Evolutionary conservation across 2,329 filamentous ascomycete species (phyloP), one percentile per base, ranked within the genome.

Genomic region (Moelleriella libera): DNA sequence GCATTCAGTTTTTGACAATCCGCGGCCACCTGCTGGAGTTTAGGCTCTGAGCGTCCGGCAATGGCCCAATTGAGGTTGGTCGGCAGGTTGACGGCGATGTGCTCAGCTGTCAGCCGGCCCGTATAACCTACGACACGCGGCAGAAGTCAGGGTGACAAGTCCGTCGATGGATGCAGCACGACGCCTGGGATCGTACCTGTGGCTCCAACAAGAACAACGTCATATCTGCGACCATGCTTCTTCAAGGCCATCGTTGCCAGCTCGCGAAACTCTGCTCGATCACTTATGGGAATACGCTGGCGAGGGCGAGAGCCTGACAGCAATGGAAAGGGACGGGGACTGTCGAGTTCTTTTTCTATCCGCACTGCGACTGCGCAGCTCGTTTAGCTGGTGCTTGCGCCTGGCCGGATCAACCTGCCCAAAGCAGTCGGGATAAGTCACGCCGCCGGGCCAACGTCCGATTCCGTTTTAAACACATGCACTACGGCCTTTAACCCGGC

Each of bases 51-150:
- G 30, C 89, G 83, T 31, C 89, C 89, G 43, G 88, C 86, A 48
- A 96, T 71, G 11, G 87, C 89, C 89, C 89, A 96, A 68, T 80
- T 88, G 51, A 94, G 63, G 60, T 87, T 77, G 14, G 83, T 86
- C 0, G 88, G 84, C 1, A 88, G 70, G 53, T 77, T 68, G 11
- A 72, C 73, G 46, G 80, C 73, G 57, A 95, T 83, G 63, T 92
- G 80, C 61, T 94, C 82, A 30, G 82, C 82, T 2, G 80, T 80
- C 54, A 85, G 72, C 53, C 78, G 82, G 40, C 89, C 89, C 0
- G 89, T 96, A 65, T 94, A 95, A 30, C 89, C 89, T 60, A 75
- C 5, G 46, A 45, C 30, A 32, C 14, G 21, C 9, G n/a, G 43
- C n/a, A 14, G 8, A 37, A 37, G 32, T 37, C 12, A 37, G 12